Evolutionary conservation across 305 asterid genomes (phyloP), one percentile per base, ranked within the genome.

Genomic region (Fraxinus albicans): DNA sequence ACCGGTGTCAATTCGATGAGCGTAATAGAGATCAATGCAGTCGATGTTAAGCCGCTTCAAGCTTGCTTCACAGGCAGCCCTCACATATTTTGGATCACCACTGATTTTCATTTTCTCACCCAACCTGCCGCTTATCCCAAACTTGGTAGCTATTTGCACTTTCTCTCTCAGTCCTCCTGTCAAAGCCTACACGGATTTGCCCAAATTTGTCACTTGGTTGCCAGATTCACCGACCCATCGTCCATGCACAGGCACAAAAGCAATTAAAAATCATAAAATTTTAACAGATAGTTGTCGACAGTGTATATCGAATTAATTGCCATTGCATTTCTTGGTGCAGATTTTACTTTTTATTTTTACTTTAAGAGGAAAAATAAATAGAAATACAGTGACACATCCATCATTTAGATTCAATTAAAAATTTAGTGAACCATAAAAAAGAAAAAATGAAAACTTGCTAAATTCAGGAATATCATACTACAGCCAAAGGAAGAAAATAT

Each of bases 61-160:
- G 88, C 90, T 90, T 25, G 85, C 89, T 88, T 90, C 91, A 79
- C 90, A 90, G n/a, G 88, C 55, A 50, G 89, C 84, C 81, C 90
- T 84, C 34, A 83, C 90, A 53, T 88, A 85, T 21, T 76, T 85
- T 3, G 91, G 93, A 38, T 88, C 90, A n/a, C 91, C 92, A 8
- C 19, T 10, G 40, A 85, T 67, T 6, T 79, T 87, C 50, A 65
- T 42, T 0, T 77, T 78, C 19, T 73, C 75, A 50, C 73, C 89
- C 76, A 15, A 75, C 3, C 65, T 25, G 34, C 31, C 31, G 31
- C 23, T 58, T 1, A 80, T 6, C 34, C 88, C 91, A 10, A 86
- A 86, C 73, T 89, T 89, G 13, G 91, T 83, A 19, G 91, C 90
- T 55, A 88, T 13, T 73, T 89, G 87, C 25, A 79, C 87, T 47